phyloP scores from a whole-genome alignment of 164 flowering plant genomes.

The Annona squamosa region DNA sequence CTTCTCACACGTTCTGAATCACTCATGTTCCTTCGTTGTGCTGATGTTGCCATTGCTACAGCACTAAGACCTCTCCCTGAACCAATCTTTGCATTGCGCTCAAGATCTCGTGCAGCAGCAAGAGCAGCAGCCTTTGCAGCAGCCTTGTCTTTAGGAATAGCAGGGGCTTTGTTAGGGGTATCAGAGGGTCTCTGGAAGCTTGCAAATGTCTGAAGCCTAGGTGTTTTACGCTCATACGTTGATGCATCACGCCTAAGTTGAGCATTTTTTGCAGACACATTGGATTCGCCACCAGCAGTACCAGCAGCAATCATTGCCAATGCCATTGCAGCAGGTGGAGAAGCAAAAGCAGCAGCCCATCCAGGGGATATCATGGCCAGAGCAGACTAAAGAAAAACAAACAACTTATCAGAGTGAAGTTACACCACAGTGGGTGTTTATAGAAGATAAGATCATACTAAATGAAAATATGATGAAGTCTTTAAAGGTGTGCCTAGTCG shows the following conservation, averaged over 20 bases:
- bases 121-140: constrained; percentile 98
- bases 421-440: neutral
- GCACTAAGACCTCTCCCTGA: constrained; percentile 99
- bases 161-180: constrained; percentile 38
- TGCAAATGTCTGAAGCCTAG: constrained; percentile 78
- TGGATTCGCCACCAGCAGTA: constrained; percentile 83
- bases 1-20: constrained; percentile 82
- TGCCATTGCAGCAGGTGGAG: constrained; percentile 99
- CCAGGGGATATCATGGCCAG: constrained; percentile 90
- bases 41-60: constrained; percentile 99
- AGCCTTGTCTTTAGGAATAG: constrained; percentile 80
- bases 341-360: constrained; percentile 99
- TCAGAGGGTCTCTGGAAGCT: constrained; percentile 85
- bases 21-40: constrained; percentile 71
- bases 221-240: constrained; percentile 67
- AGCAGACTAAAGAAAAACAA: constrained; percentile 62
- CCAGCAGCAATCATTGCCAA: constrained; percentile 99
- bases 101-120: constrained; percentile 99
- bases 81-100: constrained; percentile 94
- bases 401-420: neutral
- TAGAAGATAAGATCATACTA: neutral
- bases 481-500: neutral
- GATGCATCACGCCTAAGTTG: constrained; percentile 76
- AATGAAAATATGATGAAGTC: neutral
- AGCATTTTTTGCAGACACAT: constrained; percentile 45